Evolutionary conservation across 345 rosid genomes (phyloP), one percentile per base, ranked within the genome.

Genomic region (Reutealis trisperma): DNA sequence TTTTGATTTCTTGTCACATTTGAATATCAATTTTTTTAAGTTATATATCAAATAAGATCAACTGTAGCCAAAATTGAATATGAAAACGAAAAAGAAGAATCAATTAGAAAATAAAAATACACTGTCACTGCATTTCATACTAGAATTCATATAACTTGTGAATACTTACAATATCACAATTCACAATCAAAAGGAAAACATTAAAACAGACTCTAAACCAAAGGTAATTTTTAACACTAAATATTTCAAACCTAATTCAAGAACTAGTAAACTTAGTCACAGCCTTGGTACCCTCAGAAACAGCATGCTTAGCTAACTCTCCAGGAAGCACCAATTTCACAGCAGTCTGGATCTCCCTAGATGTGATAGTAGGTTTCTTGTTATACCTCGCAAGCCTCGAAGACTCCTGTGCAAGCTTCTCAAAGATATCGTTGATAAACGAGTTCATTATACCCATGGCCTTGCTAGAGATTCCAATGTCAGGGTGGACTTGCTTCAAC

Each of bases 401-500:
- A 7, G 96, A 71, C 32, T 91, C 96, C 80, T 87, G 88, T 6
- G 94, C 90, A 19, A 90, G 90, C 84, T 89, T 90, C 91, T 90
- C 90, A n/a, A 90, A 90, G 55, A 90, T 90, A 14, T 89, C 94
- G 65, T 90, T 88, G 57, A 90, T 89, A 79, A 89, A 90, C 49
- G 89, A 86, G 85, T 90, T 90, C 94, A 90, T 90, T 34, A 90
- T 89, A 32, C 92, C 92, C 94, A 90, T 89, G 15, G 94, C 91
- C 78, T 90, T 88, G 81, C 89, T 85, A 13, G 88, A 86, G 82
- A 88, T 86, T 4, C 91, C 91, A 51, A 88, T 88, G 24, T 86
- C 91, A 0, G 88, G 91, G 2, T 88, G 89, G 27, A 86, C 89
- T 73, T 88, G 91, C 60, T 88, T 88, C 76, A 88, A 47, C 1